Evolutionary conservation across 768 basidiomycete species (phyloP).

Genomic region (Pisolithus albus): DNA sequence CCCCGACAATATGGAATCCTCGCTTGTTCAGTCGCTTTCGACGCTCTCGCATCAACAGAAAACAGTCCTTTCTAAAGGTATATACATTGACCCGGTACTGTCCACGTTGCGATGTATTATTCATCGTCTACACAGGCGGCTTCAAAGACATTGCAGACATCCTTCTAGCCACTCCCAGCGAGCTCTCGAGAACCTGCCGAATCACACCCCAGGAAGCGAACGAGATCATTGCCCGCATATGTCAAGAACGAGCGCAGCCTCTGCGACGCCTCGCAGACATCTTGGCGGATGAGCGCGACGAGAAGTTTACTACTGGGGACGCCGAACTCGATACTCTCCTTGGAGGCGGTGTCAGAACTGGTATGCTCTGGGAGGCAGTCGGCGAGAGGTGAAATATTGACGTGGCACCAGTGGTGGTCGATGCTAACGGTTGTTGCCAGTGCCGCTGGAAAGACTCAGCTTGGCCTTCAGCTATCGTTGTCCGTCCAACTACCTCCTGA

Average conservation of each 20-base stretch:
- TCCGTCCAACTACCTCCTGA: conserved; percentile 62
- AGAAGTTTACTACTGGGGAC: conserved; percentile 72
- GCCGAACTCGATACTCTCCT: conserved; percentile 55
- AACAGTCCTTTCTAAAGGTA: conserved; percentile 34
- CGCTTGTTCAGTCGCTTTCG: conserved; percentile 8
- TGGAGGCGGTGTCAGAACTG: conserved; percentile 72
- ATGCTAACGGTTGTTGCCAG: conserved; percentile 35
- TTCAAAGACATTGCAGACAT: conserved; percentile 44
- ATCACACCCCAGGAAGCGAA: conserved; percentile 44
- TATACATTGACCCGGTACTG: conserved; percentile 4
- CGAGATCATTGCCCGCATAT: conserved; percentile 44
- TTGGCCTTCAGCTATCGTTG: conserved; percentile 79
- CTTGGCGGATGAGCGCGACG: conserved; percentile 29
- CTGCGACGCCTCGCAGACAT: conserved; percentile 38
- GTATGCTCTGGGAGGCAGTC: conserved; percentile 81
- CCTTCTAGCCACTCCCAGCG: conserved; percentile 40
- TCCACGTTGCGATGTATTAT: neutral
- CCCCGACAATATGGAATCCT: conserved; percentile 1
- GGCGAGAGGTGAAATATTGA: conserved; percentile 69
- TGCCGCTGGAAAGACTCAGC: conserved; percentile 90
- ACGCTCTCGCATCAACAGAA: conserved; percentile 28
- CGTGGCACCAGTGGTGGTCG: neutral
- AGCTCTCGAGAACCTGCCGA: conserved; percentile 51
- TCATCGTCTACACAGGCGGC: conserved; percentile 34
- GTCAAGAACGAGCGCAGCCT: conserved; percentile 34